phyloP scores from a whole-genome alignment of 73 alveolate genomes.

The Tetrahymena elliotti region DNA sequence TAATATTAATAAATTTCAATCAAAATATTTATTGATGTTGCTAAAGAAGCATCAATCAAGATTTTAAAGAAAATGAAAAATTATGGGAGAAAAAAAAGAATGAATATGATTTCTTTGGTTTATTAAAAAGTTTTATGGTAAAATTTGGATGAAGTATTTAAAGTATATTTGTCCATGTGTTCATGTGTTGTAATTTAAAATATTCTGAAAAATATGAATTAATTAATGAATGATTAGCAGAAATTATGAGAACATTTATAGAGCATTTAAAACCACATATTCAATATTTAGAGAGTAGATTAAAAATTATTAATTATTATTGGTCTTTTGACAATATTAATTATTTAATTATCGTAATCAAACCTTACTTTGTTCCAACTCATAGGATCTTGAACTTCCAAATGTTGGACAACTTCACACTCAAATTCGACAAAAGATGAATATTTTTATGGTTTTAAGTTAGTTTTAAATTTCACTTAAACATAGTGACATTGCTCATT shows the following conservation, averaged over 20 bases:
- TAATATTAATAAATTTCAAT: too few relatives aligned
- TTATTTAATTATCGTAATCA: not conserved
- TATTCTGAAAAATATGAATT: not conserved
- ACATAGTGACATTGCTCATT: not conserved
- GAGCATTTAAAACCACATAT: not conserved
- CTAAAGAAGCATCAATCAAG: too few relatives aligned
- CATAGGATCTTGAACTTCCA: not conserved
- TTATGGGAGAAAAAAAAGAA: not conserved
- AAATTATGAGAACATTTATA: not conserved
- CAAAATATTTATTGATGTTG: too few relatives aligned
- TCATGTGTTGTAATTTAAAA: not conserved
- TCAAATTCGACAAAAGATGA: not conserved
- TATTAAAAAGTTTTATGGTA: not conserved
- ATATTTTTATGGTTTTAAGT: not conserved
- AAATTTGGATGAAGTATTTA: not conserved
- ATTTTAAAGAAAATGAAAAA: too few relatives aligned
- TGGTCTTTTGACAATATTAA: not conserved
- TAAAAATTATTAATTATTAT: not conserved
- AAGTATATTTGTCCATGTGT: not conserved
- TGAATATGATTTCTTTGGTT: too few relatives aligned
- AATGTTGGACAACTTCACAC: not conserved
- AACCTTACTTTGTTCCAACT: not conserved
- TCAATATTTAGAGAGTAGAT: not conserved
- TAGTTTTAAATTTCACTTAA: not conserved
- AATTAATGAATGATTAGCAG: not conserved